Base-by-base conservation (phyloP, 1,284 basidiomycete genomes). In the Trichosporon coremiiforme region DNA sequence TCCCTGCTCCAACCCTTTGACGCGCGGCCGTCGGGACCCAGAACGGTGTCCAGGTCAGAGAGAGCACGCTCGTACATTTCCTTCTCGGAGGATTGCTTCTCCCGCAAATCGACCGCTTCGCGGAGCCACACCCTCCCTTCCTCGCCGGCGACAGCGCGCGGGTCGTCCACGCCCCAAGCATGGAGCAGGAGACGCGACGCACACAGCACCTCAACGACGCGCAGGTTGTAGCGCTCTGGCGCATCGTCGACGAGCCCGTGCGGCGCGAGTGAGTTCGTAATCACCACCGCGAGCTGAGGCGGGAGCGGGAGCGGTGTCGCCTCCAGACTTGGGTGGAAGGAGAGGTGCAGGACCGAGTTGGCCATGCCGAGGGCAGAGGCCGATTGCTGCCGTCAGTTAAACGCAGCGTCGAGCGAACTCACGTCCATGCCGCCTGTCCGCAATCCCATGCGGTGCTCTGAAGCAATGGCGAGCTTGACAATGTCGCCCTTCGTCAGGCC, bases 171-270 rank as follows among this genome's bases (percentile, higher is more conserved):
- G 0, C 85, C 86, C 41, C 92, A 86, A 5, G 85, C 80, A 29
- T 85, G 85, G 0, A 89, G 88, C 12, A 95, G 86, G 6, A 93
- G 85, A 15, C 91, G 87, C 0, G 93, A 91, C 2, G 89, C 90
- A 66, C 89, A 90, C 33, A 93, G 88, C 0, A 90, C 91, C 82
- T 95, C 93, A n/a, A 95, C 90, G 20, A 94, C 92, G 22, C 93
- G 90, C 38, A 95, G 86, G 80, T 95, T 95, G 85, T 95, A 95
- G 62, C 89, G 87, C 65, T 86, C 88, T 73, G 90, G 91, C 1
- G 92, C 90, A 55, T 88, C 88, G 71, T 90, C 86, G 2, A 89
- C 89, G 80, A 94, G 94, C 78, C 93, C 90, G 35, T 91, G 89
- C 20, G 91, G 89, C 35, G 93, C 89, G 50, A 93, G 88, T 17